Conservation (phyloP, 2,329 filamentous ascomycete genomes). For the Mycocentrospora acerina region DNA sequence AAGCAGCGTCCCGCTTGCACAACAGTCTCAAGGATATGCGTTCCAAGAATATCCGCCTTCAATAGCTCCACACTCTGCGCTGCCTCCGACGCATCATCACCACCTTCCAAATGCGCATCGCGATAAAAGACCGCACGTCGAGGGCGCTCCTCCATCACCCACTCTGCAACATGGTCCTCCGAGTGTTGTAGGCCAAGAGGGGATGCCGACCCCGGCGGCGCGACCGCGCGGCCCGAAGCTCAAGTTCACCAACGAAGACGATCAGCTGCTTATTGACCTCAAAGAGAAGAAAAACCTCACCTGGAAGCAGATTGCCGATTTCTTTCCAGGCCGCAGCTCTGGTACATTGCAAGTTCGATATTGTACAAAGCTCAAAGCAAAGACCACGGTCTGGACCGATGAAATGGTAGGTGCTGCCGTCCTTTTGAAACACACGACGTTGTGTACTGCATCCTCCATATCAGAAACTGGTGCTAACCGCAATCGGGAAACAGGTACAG, state of each 20-base stretch:
- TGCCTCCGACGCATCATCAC: constrained; percentile 65
- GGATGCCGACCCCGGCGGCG: constrained; percentile 82
- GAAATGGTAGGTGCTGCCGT: constrained; percentile 69
- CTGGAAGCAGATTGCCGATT: constrained; percentile 97
- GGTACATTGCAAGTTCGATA: constrained; percentile 92
- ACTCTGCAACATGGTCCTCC: constrained; percentile 62
- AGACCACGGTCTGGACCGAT: constrained; percentile 90
- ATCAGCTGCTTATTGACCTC: constrained; percentile 81
- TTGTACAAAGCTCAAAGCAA: constrained; percentile 92
- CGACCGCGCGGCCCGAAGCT: constrained; percentile 84
- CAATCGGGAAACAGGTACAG: constrained; percentile 60
- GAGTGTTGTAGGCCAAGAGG: constrained; percentile 82
- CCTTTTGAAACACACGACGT: constrained; percentile 41
- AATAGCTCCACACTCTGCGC: constrained; percentile 24
- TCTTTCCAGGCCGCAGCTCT: constrained; percentile 87
- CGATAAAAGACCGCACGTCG: constrained; percentile 63
- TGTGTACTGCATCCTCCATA: constrained; percentile 29
- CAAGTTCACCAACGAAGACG: constrained; percentile 92
- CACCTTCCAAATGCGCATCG: constrained; percentile 72
- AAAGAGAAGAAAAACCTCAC: constrained; percentile 95
- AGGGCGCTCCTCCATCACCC: constrained; percentile 41
- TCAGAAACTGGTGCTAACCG: constrained; percentile 39
- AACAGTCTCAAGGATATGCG: constrained; percentile 41
- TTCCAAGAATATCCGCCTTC: constrained; percentile 39
- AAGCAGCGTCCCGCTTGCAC: constrained; percentile 42